Evolutionary conservation across 257 asterid genomes (phyloP).

Genomic region (Nicotiana tabacum): DNA sequence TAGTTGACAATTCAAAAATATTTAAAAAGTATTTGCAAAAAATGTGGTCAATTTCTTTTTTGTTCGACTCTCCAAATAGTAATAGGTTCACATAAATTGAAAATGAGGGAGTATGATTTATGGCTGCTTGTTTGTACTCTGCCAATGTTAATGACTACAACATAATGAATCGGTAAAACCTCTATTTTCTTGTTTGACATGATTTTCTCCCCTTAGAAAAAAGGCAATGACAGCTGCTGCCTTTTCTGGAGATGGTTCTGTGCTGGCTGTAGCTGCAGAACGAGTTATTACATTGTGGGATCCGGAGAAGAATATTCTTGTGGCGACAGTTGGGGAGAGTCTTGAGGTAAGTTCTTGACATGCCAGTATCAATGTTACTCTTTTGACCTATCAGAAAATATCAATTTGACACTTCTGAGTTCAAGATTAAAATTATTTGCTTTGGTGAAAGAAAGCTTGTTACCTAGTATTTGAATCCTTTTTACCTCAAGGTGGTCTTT

Average conservation of each 20-base stretch:
- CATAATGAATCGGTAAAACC: neutral
- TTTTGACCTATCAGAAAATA: neutral
- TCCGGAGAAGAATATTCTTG: slow-evolving; percentile 69
- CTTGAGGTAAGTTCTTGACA: slow-evolving; percentile 45
- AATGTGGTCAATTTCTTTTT: too few relatives aligned
- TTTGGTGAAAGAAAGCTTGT: neutral
- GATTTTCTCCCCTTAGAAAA: slow-evolving; percentile 36
- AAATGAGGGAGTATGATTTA: neutral
- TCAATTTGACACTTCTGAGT: neutral
- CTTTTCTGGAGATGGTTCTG: slow-evolving; percentile 86
- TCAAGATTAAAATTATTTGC: neutral
- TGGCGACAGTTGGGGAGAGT: slow-evolving; percentile 79
- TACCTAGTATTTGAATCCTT: neutral
- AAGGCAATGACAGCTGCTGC: slow-evolving; percentile 83
- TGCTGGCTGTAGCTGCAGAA: slow-evolving; percentile 93
- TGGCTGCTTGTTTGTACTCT: neutral
- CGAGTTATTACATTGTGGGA: slow-evolving; percentile 89
- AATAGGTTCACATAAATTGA: too few relatives aligned
- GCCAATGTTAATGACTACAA: neutral
- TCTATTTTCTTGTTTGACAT: neutral
- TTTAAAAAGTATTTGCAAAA: too few relatives aligned
- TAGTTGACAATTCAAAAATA: too few relatives aligned
- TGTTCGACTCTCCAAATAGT: too few relatives aligned
- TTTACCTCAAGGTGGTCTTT: neutral
- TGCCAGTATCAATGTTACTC: neutral